These are phyloP conservation scores for Elsinoe necatrix DNA, from an alignment of 2,329 filamentous ascomycete genomes.

Conservation along the genomic window DNA sequence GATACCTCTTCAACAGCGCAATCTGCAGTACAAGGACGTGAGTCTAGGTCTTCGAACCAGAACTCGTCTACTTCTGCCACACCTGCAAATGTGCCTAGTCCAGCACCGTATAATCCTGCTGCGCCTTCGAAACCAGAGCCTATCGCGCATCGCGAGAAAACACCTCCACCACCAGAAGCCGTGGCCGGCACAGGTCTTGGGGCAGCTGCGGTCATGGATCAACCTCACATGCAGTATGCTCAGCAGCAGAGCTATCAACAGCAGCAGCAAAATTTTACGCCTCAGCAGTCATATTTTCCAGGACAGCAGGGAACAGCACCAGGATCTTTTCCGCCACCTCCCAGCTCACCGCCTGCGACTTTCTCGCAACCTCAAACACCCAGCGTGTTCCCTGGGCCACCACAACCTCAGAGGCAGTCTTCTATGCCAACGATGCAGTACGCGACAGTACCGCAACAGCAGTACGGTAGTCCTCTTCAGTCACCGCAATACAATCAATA, in stretches of 20 bases:
- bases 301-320: conserved; percentile 28
- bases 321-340: conserved; percentile 26
- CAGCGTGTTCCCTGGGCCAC: conserved; percentile 19
- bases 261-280: conserved; percentile 5
- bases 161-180: conserved; percentile 63
- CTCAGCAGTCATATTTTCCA: conserved; percentile 32
- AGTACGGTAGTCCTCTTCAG: conserved; percentile 21
- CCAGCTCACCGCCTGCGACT: conserved; percentile 26
- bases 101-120: conserved; percentile 71
- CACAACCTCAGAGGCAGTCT: conserved; percentile 13
- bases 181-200: conserved; percentile 41
- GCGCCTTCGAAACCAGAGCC: conserved; percentile 66
- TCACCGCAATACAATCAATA: conserved; percentile 28
- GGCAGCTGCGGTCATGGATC: conserved; percentile 33
- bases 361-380: conserved; percentile 21
- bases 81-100: conserved; percentile 41
- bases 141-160: conserved; percentile 68
- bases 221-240: conserved; percentile 1
- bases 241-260: conserved; percentile 9
- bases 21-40: conserved; percentile 17
- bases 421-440: not conserved
- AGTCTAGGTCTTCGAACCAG: conserved; percentile 23
- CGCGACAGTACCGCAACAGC: conserved; percentile 17
- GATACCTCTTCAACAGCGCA: conserved; percentile 29
- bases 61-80: conserved; percentile 20